Evolutionary conservation across 2,329 filamentous ascomycete species (phyloP).

Genomic region (Aspergillus aculeatinus): DNA sequence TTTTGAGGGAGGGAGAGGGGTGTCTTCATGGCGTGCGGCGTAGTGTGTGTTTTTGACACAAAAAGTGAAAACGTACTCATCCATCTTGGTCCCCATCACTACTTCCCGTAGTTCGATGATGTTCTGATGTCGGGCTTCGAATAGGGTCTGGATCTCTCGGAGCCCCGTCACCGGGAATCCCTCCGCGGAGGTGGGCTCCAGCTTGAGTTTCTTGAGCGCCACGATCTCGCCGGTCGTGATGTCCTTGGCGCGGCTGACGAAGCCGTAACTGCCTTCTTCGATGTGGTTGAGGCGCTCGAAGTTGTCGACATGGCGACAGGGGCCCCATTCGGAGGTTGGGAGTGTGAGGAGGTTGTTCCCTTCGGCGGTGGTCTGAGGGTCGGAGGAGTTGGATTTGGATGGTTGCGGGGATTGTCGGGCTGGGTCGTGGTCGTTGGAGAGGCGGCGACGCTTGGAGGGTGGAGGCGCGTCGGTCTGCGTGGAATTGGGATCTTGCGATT

Average conservation of each 20-base stretch:
- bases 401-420: slow-evolving; percentile 20
- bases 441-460: slow-evolving; percentile 59
- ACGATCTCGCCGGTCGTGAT: slow-evolving; percentile 74
- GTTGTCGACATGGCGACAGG: slow-evolving; percentile 75
- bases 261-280: slow-evolving; percentile 95
- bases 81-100: slow-evolving; percentile 67
- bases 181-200: slow-evolving; percentile 69
- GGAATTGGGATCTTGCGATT: slow-evolving; percentile 21
- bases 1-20: too few relatives aligned
- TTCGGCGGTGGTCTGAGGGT: slow-evolving; percentile 17
- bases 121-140: slow-evolving; percentile 76
- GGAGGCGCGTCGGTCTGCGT: slow-evolving; percentile 39
- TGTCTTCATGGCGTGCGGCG: too few relatives aligned
- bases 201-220: slow-evolving; percentile 90
- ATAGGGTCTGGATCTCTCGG: slow-evolving; percentile 88
- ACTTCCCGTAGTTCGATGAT: slow-evolving; percentile 81
- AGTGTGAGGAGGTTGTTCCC: slow-evolving; percentile 68
- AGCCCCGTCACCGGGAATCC: slow-evolving; percentile 90
- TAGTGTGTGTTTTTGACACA: too few relatives aligned
- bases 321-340: slow-evolving; percentile 65
- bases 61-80: slow-evolving; percentile 49
- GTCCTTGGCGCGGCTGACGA: slow-evolving; percentile 82
- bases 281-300: slow-evolving; percentile 95
- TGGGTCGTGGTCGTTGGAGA: slow-evolving; percentile 52
- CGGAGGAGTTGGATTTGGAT: slow-evolving; percentile 45